These are phyloP conservation scores for Ilex aquifolium DNA, from an alignment of 257 asterid species.

Conservation along the genomic window DNA sequence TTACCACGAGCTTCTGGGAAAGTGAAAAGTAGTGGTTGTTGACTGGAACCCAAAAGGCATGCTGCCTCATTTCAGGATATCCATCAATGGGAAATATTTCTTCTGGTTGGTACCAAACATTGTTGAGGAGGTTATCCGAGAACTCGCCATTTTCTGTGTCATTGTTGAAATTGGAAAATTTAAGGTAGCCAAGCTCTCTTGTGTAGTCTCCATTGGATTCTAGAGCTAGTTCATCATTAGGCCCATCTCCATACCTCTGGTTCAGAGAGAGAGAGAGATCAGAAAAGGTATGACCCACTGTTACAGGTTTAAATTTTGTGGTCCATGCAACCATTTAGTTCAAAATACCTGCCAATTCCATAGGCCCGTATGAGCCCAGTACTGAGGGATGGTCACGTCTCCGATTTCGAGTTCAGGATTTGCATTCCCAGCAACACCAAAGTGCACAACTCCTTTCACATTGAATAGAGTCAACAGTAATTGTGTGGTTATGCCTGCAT, in stretches of 20 bases:
- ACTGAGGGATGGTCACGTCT: slow-evolving; percentile 54
- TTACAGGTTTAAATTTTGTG: no score
- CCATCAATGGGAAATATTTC: slow-evolving; percentile 26
- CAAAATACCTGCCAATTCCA: slow-evolving; percentile 62
- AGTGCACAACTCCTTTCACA: slow-evolving; percentile 55
- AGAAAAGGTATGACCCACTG: no score
- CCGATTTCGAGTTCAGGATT: slow-evolving; percentile 44
- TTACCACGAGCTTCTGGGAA: slow-evolving; percentile 17
- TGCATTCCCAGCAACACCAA: slow-evolving; percentile 66
- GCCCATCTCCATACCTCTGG: slow-evolving; percentile 56
- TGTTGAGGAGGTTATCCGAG: slow-evolving; percentile 14
- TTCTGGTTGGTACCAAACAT: slow-evolving; percentile 28
- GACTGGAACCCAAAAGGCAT: slow-evolving; percentile 25
- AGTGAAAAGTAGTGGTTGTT: slow-evolving; percentile 11
- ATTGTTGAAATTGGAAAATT: background rate
- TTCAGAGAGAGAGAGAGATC: no score
- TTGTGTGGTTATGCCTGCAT: slow-evolving; percentile 59
- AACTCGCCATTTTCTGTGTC: no score
- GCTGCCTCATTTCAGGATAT: slow-evolving; percentile 21
- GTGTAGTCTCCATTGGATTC: slow-evolving; percentile 53
- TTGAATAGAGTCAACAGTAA: slow-evolving; percentile 38
- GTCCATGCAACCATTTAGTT: no score
- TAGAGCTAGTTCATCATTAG: slow-evolving; percentile 35
- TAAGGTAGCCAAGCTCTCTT: slow-evolving; percentile 19
- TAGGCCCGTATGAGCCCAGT: slow-evolving; percentile 51